Evolutionary conservation across 805 yeast species (phyloP).

Genomic region (Yarrowia deformans): DNA sequence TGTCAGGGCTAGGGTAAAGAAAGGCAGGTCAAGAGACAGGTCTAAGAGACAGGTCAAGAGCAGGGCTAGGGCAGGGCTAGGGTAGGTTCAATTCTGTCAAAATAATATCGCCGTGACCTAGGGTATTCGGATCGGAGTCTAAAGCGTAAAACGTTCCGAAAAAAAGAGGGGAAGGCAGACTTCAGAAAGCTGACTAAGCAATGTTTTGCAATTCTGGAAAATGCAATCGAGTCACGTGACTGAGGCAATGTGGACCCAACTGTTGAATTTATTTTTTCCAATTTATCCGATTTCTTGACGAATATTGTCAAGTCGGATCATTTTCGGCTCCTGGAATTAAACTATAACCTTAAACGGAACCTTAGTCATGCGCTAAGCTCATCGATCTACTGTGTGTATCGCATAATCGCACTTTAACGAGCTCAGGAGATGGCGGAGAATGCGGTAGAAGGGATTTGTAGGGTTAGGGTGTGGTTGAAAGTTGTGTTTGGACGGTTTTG

Average conservation of each 20-base stretch:
- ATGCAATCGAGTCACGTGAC: too few species aligned
- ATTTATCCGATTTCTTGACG: neutral
- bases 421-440: neutral
- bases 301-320: neutral
- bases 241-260: too few species aligned
- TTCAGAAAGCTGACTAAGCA: neutral
- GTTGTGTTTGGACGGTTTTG: too few species aligned
- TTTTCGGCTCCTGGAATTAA: conserved; percentile 26
- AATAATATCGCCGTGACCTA: conserved; percentile 10
- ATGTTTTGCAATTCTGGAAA: neutral
- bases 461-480: neutral
- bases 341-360: neutral
- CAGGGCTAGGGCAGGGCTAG: neutral
- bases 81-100: neutral
- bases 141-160: neutral
- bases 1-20: neutral
- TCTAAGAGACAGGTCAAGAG: neutral
- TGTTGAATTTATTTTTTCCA: too few species aligned
- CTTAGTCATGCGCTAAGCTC: conserved; percentile 7
- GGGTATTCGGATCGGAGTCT: conserved; percentile 29
- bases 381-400: conserved; percentile 27
- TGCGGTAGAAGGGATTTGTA: neutral
- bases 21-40: neutral
- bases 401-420: conserved; percentile 32
- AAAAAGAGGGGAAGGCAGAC: neutral